Percentiles rank a stretch among this genome's conserved stretches.
phyloP scores from a whole-genome alignment of 768 basidiomycete genomes.

The Lactarius sp. region DNA sequence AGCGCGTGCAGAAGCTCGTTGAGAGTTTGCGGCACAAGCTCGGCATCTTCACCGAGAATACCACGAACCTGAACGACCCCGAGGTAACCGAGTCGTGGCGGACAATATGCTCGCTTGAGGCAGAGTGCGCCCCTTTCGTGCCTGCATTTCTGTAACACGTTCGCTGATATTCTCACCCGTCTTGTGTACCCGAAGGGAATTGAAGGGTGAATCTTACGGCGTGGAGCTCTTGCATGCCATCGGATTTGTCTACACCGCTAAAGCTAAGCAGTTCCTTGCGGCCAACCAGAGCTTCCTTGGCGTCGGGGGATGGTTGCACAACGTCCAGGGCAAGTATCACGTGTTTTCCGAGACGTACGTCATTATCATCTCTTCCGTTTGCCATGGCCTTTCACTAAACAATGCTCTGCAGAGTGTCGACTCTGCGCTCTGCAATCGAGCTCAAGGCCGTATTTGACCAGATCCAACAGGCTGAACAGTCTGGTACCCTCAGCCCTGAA shows the following conservation, averaged over 20 bases:
- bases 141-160: not conserved
- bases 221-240: constrained; percentile 80
- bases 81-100: constrained; percentile 71
- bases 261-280: constrained; percentile 79
- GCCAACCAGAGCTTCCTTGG: constrained; percentile 66
- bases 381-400: constrained; percentile 1
- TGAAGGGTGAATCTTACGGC: constrained; percentile 83
- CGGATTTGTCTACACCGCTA: constrained; percentile 79
- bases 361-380: not conserved
- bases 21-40: constrained; percentile 79
- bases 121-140: constrained; percentile 53
- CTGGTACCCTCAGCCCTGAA: constrained; percentile 71
- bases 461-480: constrained; percentile 84
- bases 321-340: constrained; percentile 88
- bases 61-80: constrained; percentile 58
- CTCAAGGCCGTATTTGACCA: constrained; percentile 89
- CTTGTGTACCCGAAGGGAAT: constrained; percentile 45
- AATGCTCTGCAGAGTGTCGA: constrained; percentile 57
- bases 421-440: constrained; percentile 80
- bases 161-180: not conserved
- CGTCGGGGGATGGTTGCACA: constrained; percentile 90
- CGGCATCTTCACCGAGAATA: constrained; percentile 83
- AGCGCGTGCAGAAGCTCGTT: constrained; percentile 69
- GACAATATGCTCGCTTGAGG: constrained; percentile 75
- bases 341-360: constrained; percentile 89